A percentile compares a stretch with the other conserved stretches of the same genome.
phyloP scores from a whole-genome alignment of 2,329 filamentous ascomycete genomes.

The Aspergillus candidus region DNA sequence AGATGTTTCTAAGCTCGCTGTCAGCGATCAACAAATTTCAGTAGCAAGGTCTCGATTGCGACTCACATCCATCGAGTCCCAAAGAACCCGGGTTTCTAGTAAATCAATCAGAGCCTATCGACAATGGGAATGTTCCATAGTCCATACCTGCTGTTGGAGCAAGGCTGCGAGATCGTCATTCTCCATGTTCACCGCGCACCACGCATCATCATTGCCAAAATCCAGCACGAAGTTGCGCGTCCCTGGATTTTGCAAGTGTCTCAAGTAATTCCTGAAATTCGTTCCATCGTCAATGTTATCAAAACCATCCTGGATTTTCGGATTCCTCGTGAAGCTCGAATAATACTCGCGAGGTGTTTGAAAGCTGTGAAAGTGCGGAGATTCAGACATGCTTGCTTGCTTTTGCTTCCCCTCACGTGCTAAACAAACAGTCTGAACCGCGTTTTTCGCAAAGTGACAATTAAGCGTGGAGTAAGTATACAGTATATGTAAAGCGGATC shows the following conservation, averaged over 20 bases:
- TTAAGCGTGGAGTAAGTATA: no score
- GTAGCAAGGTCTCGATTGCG: background rate
- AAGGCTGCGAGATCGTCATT: conserved; percentile 30
- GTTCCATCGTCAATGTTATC: conserved; percentile 33
- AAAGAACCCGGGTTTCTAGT: conserved; percentile 42
- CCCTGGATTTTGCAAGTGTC: conserved; percentile 21
- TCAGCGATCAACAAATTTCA: conserved; percentile 3
- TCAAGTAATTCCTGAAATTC: conserved; percentile 26
- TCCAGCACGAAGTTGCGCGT: conserved; percentile 40
- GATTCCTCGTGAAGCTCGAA: conserved; percentile 18
- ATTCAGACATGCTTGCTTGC: conserved; percentile 12
- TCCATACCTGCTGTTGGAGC: conserved; percentile 28
- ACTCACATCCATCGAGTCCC: conserved; percentile 66
- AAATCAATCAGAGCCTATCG: background rate
- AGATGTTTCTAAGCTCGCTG: conserved; percentile 54
- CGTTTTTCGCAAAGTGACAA: no score
- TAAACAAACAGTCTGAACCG: no score
- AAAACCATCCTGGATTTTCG: conserved; percentile 23
- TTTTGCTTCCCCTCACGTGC: background rate
- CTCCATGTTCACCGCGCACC: conserved; percentile 34
- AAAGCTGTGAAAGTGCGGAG: conserved; percentile 4
- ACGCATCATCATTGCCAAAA: conserved; percentile 39
- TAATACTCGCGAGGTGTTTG: conserved; percentile 29
- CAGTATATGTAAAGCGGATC: no score
- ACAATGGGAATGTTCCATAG: background rate